Evolutionary conservation across 176 grass and related monocot genomes (phyloP).

Genomic region (Phoenix dactylifera): DNA sequence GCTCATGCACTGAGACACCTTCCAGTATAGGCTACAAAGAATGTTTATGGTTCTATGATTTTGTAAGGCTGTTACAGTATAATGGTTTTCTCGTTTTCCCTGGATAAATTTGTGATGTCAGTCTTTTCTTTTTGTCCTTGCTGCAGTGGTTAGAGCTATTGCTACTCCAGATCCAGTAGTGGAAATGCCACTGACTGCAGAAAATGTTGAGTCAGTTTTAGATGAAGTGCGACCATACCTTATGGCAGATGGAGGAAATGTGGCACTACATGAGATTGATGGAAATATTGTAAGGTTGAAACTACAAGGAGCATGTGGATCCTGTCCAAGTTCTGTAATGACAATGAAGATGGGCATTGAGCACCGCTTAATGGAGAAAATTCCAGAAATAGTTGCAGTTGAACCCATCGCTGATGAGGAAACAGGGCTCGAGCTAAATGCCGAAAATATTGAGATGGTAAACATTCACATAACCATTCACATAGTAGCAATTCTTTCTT

Average conservation of each 20-base stretch:
- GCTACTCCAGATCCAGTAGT: slow-evolving; percentile 45
- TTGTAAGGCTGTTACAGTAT: too few species aligned
- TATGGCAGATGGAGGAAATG: slow-evolving; percentile 94
- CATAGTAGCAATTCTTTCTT: neutral
- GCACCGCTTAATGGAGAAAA: slow-evolving; percentile 88
- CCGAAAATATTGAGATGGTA: slow-evolving; percentile 93
- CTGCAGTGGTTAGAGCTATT: slow-evolving; percentile 61
- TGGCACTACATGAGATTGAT: slow-evolving; percentile 80
- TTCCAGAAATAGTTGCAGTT: slow-evolving; percentile 88
- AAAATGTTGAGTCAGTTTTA: slow-evolving; percentile 83
- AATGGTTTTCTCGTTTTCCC: neutral
- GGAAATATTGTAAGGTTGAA: slow-evolving; percentile 74
- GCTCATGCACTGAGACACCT: too few species aligned
- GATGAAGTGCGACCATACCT: slow-evolving; percentile 97
- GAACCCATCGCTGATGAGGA: slow-evolving; percentile 77
- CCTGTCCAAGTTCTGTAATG: slow-evolving; percentile 84
- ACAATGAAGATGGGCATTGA: slow-evolving; percentile 97
- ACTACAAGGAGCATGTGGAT: slow-evolving; percentile 91
- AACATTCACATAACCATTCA: neutral
- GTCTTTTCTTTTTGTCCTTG: neutral
- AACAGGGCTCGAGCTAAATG: slow-evolving; percentile 75
- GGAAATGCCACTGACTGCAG: slow-evolving; percentile 65
- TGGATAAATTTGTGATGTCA: neutral
- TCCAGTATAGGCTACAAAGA: too few species aligned
- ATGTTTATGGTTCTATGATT: too few species aligned